phyloP scores from a whole-genome alignment of 139 green algal genomes.

The Tetraselmis striata region DNA sequence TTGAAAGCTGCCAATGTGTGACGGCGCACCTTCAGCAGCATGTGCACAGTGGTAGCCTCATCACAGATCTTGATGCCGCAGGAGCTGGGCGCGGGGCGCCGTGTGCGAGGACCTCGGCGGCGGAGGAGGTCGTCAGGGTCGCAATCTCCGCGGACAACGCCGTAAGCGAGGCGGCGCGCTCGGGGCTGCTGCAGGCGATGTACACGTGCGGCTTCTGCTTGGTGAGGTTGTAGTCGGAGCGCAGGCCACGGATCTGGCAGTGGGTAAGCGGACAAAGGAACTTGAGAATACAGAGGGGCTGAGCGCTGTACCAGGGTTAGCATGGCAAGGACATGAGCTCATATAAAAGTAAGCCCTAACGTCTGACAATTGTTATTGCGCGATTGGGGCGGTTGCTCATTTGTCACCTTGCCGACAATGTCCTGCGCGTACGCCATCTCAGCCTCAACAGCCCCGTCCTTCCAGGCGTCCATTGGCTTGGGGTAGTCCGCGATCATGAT shows the following conservation, averaged over 20 bases:
- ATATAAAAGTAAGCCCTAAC: too few relatives aligned
- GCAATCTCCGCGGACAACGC: conserved; percentile 33
- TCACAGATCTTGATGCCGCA: conserved; percentile 29
- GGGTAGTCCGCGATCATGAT: conserved; percentile 87
- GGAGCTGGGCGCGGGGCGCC: not conserved
- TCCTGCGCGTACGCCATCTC: conserved; percentile 51
- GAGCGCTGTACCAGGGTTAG: too few relatives aligned
- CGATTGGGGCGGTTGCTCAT: too few relatives aligned
- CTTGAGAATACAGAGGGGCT: too few relatives aligned
- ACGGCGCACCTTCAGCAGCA: conserved; percentile 44
- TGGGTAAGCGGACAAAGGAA: too few relatives aligned
- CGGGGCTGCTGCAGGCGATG: conserved; percentile 37
- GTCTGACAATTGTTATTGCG: conserved; percentile 36
- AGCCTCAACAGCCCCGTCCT: conserved; percentile 43
- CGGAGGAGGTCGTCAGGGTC: conserved; percentile 45
- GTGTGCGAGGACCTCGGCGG: conserved; percentile 12
- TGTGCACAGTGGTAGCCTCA: conserved; percentile 58
- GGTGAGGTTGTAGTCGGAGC: conserved; percentile 70
- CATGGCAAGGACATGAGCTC: too few relatives aligned
- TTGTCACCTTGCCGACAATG: conserved; percentile 1
- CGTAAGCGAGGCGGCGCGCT: conserved; percentile 20
- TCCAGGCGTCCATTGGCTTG: conserved; percentile 14
- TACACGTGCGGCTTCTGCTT: conserved; percentile 72
- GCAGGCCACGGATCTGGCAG: conserved; percentile 28
- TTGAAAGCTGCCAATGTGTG: too few relatives aligned